Conservation (phyloP, 176 grass and related monocot genomes). For the Carex cristatella region DNA sequence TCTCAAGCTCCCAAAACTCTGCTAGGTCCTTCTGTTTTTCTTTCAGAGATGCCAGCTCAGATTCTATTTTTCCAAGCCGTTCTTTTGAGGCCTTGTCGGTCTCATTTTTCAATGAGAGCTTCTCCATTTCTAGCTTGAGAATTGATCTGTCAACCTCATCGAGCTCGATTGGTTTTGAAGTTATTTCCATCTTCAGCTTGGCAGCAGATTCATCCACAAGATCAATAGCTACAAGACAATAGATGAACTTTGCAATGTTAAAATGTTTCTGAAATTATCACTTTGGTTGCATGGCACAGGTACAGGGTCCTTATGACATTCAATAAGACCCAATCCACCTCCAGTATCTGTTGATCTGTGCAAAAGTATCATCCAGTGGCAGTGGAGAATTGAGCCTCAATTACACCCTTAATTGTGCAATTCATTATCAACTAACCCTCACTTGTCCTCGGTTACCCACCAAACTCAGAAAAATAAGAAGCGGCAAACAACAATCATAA, state of each 20-base stretch:
- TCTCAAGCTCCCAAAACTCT: slow-evolving; percentile 86
- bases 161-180: slow-evolving; percentile 85
- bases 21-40: slow-evolving; percentile 71
- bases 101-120: slow-evolving; percentile 88
- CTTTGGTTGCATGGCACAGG: not conserved
- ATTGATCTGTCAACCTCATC: slow-evolving; percentile 92
- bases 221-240: slow-evolving; percentile 72
- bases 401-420: not conserved
- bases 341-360: not conserved
- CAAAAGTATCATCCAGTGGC: not conserved
- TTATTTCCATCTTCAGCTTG: slow-evolving; percentile 98
- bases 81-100: slow-evolving; percentile 88
- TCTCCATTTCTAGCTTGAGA: slow-evolving; percentile 94
- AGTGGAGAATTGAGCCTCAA: not conserved
- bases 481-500: not conserved
- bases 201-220: slow-evolving; percentile 94
- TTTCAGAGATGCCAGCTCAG: slow-evolving; percentile 77
- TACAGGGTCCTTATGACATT: not conserved
- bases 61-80: slow-evolving; percentile 71
- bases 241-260: not conserved
- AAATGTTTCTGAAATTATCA: not conserved
- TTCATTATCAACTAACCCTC: not conserved
- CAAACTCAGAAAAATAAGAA: not conserved
- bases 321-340: not conserved
- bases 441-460: not conserved